These are phyloP conservation scores for Phytopythium ostracodes DNA, from an alignment of 352 stramenopile genomes.

Conservation along the genomic window DNA sequence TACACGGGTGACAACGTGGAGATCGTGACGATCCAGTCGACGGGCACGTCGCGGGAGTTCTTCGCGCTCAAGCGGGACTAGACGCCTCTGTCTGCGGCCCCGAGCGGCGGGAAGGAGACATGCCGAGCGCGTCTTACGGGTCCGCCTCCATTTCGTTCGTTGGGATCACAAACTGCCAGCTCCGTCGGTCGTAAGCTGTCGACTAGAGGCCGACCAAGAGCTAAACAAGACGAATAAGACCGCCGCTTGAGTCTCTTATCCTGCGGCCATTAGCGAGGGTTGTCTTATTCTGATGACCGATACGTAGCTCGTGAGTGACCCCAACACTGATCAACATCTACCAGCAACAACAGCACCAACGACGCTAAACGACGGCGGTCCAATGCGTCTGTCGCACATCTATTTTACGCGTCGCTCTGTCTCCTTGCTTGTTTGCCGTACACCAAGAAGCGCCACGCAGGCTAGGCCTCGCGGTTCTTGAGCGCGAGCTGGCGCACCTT, in stretches of 20 bases:
- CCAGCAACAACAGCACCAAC: background rate
- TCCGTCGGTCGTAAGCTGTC: background rate
- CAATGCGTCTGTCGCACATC: background rate
- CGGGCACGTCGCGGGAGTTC: constrained; percentile 87
- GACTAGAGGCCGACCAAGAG: background rate
- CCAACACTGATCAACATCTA: background rate
- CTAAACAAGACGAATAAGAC: background rate
- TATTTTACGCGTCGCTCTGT: background rate
- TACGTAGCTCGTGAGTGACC: no score
- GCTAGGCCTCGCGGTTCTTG: constrained; percentile 82
- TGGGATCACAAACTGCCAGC: no score
- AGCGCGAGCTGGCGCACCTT: constrained; percentile 81
- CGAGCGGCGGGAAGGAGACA: no score
- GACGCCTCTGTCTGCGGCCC: constrained; percentile 4
- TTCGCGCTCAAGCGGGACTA: constrained; percentile 97
- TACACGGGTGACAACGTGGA: constrained; percentile 98
- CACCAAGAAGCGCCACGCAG: background rate
- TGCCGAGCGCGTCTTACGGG: no score
- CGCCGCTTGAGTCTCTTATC: background rate
- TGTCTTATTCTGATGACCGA: no score
- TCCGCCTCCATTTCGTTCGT: background rate
- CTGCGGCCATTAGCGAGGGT: no score
- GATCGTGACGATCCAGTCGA: constrained; percentile 96
- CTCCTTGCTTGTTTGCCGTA: no score
- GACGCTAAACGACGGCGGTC: background rate